Evolutionary conservation across 2,329 filamentous ascomycete genomes (phyloP), one percentile per base, ranked within the genome.

Genomic region (Didymella keratinophila): DNA sequence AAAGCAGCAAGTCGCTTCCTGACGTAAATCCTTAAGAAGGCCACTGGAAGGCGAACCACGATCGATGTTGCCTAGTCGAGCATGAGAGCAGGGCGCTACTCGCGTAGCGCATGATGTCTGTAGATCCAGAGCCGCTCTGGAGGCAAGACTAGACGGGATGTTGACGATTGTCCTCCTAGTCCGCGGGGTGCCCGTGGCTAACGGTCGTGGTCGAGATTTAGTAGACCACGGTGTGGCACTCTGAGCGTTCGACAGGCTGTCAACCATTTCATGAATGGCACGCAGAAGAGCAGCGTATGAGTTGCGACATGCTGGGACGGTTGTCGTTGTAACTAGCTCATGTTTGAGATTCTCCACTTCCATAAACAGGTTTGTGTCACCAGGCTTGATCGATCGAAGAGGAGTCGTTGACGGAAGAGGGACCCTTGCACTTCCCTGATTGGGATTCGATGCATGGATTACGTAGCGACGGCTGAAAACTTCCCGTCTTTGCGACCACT

Each of bases 351-450:
- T 20, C 14, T n/a, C 23, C 14, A 46, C 32, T 32, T 23, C 32
- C n/a, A 32, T 28, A 53, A 53, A 32, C 49, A 53, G 39, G 50
- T 46, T 53, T 46, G 23, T 20, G 14, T n/a, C 39, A 42, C 32
- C 30, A 11, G 10, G 21, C 30, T 16, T 20, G 27, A 36, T 49
- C 44, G 44, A 43, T 18, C 32, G 28, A 52, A 32, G 30, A 28
- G 12, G 20, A 12, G 41, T 53, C 50, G 39, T 50, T 42, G 56
- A 58, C 56, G 34, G 41, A 52, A 45, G n/a, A 39, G 34, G 50
- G 45, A 50, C 50, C 56, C 56, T 42, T 45, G 41, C 56, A 45
- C 44, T 27, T 50, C 56, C 50, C 18, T 43, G 25, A 46, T 41
- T 32, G 23, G 34, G 56, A 30, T n/a, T 16, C 21, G 36, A 16